A percentile compares a stretch with the other conserved stretches of the same genome.
These are phyloP conservation scores for Pythium sukuiense DNA, from an alignment of 352 stramenopile genomes.

Conservation along the genomic window DNA sequence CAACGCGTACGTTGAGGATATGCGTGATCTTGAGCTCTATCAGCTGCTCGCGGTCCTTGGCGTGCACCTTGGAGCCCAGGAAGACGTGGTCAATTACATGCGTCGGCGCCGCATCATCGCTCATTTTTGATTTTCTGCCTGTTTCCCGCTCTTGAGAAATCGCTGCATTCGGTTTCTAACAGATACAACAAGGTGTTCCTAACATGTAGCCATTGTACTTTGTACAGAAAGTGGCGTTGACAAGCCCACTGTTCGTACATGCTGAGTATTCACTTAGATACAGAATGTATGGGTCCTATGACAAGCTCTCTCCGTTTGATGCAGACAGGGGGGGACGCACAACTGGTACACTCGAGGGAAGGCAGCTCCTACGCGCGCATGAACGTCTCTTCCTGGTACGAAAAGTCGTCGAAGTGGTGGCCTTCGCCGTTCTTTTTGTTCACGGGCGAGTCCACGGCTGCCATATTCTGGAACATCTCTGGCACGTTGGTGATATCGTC, in stretches of 20 bases:
- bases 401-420: constrained; percentile 90
- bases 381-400: constrained; percentile 82
- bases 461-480: constrained; percentile 91
- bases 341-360: neutral
- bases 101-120: constrained; percentile 42
- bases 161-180: neutral
- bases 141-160: neutral
- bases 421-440: constrained; percentile 85
- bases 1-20: constrained; percentile 66
- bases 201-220: neutral
- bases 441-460: constrained; percentile 81
- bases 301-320: neutral
- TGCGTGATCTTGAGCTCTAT: constrained; percentile 69
- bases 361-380: constrained; percentile 22
- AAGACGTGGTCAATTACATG: constrained; percentile 73
- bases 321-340: neutral
- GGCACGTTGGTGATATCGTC: constrained; percentile 89
- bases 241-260: neutral
- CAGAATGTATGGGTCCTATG: neutral
- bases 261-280: constrained; percentile 2
- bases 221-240: no score
- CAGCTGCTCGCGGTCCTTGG: constrained; percentile 64
- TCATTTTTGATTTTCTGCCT: constrained; percentile 7
- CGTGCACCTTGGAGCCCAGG: constrained; percentile 65
- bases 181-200: neutral